Percentiles rank a stretch among this genome's conserved stretches.
These are phyloP conservation scores for Grosmannia huntii DNA, from an alignment of 2,329 filamentous ascomycete species.

Conservation along the genomic window DNA sequence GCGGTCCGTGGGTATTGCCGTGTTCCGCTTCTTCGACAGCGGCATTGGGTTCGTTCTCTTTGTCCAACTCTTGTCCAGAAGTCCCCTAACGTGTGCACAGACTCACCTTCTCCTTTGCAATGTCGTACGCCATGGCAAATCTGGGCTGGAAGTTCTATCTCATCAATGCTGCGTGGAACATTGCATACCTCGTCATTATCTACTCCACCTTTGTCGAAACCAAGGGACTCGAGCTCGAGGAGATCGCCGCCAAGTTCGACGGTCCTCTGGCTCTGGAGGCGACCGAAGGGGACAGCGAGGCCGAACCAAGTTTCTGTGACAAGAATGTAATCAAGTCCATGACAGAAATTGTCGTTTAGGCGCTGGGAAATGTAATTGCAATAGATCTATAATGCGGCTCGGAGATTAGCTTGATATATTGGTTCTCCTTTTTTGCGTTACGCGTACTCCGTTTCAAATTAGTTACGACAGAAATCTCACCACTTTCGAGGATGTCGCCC, in stretches of 20 bases:
- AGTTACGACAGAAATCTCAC: too few species aligned
- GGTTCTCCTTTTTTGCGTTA: not conserved
- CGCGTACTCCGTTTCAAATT: not conserved
- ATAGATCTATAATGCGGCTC: not conserved
- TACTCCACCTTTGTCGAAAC: slow-evolving; percentile 1
- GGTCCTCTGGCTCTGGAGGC: not conserved
- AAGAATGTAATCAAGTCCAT: too few species aligned
- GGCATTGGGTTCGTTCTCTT: slow-evolving; percentile 15
- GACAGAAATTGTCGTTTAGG: too few species aligned
- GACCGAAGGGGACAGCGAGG: not conserved
- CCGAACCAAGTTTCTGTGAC: not conserved
- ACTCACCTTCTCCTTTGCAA: slow-evolving; percentile 16
- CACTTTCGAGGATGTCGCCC: too few species aligned
- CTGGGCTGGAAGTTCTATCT: slow-evolving; percentile 5
- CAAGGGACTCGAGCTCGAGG: not conserved
- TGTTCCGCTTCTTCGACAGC: slow-evolving; percentile 18
- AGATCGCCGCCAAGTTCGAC: slow-evolving; percentile 1
- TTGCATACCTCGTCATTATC: not conserved
- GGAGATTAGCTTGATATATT: not conserved
- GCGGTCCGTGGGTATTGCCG: slow-evolving; percentile 18
- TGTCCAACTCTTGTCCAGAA: not conserved
- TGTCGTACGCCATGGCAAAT: slow-evolving; percentile 17
- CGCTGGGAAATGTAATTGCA: not conserved
- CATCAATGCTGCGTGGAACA: not conserved
- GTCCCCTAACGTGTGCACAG: slow-evolving; percentile 3